These are phyloP conservation scores for Trifolium fragiferum DNA, from an alignment of 306 rosid genomes.

Conservation along the genomic window DNA sequence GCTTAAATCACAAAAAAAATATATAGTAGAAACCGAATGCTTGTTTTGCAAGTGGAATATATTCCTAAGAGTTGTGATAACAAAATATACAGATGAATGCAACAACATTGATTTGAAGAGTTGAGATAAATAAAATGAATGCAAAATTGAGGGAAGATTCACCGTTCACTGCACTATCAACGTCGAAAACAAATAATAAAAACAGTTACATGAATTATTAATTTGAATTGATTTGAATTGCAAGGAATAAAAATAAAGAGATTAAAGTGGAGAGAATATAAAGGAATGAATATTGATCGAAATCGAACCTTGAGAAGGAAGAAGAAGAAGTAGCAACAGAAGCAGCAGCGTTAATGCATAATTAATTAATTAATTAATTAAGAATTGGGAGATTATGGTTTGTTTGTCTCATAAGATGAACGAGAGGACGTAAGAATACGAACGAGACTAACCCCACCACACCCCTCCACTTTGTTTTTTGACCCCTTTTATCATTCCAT, in stretches of 20 bases:
- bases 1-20: neutral
- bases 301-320: neutral
- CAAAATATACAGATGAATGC: neutral
- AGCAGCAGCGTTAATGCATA: neutral
- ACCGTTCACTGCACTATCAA: neutral
- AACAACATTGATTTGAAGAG: neutral
- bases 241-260: too few species aligned
- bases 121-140: neutral
- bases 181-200: neutral
- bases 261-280: neutral
- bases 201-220: neutral
- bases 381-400: neutral
- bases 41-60: conserved; percentile 1
- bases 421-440: conserved; percentile 3
- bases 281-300: neutral
- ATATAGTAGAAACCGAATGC: neutral
- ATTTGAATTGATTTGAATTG: too few species aligned
- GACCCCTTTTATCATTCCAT: neutral
- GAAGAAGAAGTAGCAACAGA: neutral
- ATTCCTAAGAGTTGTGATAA: neutral
- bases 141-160: neutral
- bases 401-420: neutral
- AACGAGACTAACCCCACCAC: neutral
- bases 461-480: neutral
- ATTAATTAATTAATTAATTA: neutral